Percentiles rank a stretch among this genome's conserved stretches.
phyloP scores from a whole-genome alignment of 495 filamentous ascomycete genomes.

The Penicillium maclennaniae region DNA sequence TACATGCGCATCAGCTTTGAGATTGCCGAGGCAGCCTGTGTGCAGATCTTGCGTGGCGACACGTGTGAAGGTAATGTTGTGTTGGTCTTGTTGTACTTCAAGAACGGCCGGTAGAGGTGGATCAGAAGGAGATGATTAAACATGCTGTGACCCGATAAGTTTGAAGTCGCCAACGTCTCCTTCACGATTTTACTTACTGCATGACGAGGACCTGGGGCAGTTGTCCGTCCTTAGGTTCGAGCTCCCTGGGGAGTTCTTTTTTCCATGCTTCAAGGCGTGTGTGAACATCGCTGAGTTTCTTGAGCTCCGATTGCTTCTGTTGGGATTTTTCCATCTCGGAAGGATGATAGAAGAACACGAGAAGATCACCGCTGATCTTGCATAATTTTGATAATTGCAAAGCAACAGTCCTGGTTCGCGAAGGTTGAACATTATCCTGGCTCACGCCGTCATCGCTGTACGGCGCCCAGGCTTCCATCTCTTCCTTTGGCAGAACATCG shows the following conservation, averaged over 20 bases:
- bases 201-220: constrained; percentile 86
- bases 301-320: constrained; percentile 77
- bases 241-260: constrained; percentile 76
- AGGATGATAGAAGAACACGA: constrained; percentile 89
- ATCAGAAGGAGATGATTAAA: constrained; percentile 96
- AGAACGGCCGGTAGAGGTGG: constrained; percentile 93
- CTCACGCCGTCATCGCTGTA: constrained; percentile 81
- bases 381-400: constrained; percentile 79
- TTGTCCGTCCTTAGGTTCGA: constrained; percentile 86
- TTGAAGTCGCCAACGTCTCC: neutral
- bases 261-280: constrained; percentile 89
- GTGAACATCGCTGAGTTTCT: constrained; percentile 89
- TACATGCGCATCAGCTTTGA: constrained; percentile 91
- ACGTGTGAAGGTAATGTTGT: constrained; percentile 85
- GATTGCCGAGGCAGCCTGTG: constrained; percentile 79
- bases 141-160: constrained; percentile 63
- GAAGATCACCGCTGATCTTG: constrained; percentile 88
- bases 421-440: constrained; percentile 68
- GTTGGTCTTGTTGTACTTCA: constrained; percentile 76
- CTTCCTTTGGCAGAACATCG: constrained; percentile 87
- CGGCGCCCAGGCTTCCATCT: constrained; percentile 78
- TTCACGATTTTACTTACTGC: constrained; percentile 64
- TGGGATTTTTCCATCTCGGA: constrained; percentile 53
- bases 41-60: constrained; percentile 86
- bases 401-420: constrained; percentile 76